Conservation (phyloP, 306 rosid species). For the Lagenaria siceraria region DNA sequence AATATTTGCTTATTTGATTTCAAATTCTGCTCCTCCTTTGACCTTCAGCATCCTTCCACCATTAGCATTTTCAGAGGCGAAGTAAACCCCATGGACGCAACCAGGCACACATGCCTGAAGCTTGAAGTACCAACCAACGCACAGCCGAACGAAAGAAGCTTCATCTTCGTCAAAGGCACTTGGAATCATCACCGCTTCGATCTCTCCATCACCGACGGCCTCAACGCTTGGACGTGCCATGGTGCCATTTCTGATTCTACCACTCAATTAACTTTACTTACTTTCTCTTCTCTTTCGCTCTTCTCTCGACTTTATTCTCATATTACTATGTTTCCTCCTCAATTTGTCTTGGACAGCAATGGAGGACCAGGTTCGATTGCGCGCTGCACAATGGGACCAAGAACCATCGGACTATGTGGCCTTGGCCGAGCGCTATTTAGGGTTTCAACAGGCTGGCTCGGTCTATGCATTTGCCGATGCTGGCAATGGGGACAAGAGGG, state of each 20-base stretch:
- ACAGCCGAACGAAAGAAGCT: conserved; percentile 9
- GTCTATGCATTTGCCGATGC: conserved; percentile 54
- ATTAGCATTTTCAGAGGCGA: background rate
- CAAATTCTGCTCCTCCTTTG: background rate
- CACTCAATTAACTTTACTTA: background rate
- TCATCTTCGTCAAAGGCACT: conserved; percentile 59
- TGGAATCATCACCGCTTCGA: conserved; percentile 50
- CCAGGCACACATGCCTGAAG: conserved; percentile 58
- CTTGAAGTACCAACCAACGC: conserved; percentile 18
- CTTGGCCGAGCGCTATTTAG: conserved; percentile 57
- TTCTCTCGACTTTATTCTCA: background rate
- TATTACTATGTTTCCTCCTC: background rate
- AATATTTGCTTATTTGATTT: background rate
- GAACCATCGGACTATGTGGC: conserved; percentile 44
- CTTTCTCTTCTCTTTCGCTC: background rate
- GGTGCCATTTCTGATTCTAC: conserved; percentile 18
- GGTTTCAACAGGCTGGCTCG: conserved; percentile 62
- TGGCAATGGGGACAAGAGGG: conserved; percentile 60
- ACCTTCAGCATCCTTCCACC: background rate
- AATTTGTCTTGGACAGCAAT: conserved; percentile 24
- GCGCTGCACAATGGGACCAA: conserved; percentile 93
- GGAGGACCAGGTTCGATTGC: conserved; percentile 54
- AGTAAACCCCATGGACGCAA: conserved; percentile 24
- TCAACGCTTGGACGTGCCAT: conserved; percentile 55
- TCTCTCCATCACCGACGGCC: conserved; percentile 63